phyloP scores from a whole-genome alignment of 2,329 filamentous ascomycete species.

The Zasmidium cellare region DNA sequence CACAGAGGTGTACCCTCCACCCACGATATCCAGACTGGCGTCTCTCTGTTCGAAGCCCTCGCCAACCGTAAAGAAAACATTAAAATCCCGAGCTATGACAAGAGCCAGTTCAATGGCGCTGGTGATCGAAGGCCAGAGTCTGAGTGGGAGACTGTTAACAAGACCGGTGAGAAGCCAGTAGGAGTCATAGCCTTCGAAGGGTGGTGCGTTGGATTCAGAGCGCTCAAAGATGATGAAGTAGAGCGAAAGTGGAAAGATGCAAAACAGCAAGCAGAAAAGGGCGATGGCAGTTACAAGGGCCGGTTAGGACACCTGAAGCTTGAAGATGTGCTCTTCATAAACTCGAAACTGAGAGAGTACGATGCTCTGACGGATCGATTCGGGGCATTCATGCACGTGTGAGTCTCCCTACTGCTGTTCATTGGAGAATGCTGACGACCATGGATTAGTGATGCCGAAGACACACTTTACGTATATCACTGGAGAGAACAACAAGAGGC shows the following conservation, averaged over 20 bases:
- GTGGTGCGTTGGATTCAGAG: slow-evolving; percentile 84
- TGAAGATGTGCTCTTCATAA: slow-evolving; percentile 59
- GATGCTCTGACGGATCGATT: slow-evolving; percentile 61
- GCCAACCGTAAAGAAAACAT: slow-evolving; percentile 51
- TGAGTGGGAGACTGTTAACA: slow-evolving; percentile 63
- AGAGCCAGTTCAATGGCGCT: slow-evolving; percentile 71
- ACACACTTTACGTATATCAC: slow-evolving; percentile 74
- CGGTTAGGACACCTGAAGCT: slow-evolving; percentile 57
- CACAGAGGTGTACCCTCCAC: slow-evolving; percentile 82
- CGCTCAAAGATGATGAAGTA: slow-evolving; percentile 57
- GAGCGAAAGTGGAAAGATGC: slow-evolving; percentile 56
- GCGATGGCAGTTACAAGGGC: slow-evolving; percentile 42
- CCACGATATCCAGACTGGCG: slow-evolving; percentile 71
- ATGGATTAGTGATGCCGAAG: slow-evolving; percentile 61
- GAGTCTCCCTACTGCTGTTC: slow-evolving; percentile 26
- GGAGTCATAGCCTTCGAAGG: slow-evolving; percentile 81
- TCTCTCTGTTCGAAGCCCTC: slow-evolving; percentile 63
- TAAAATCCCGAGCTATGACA: slow-evolving; percentile 77
- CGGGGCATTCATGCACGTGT: slow-evolving; percentile 66
- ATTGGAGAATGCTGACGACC: neutral
- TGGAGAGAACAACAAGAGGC: slow-evolving; percentile 84
- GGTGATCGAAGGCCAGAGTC: slow-evolving; percentile 69
- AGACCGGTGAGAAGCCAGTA: slow-evolving; percentile 46
- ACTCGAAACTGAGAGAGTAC: slow-evolving; percentile 59
- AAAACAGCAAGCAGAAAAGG: slow-evolving; percentile 48